Evolutionary conservation across 2,329 filamentous ascomycete species (phyloP).

Genomic region (Calonectria naviculata): DNA sequence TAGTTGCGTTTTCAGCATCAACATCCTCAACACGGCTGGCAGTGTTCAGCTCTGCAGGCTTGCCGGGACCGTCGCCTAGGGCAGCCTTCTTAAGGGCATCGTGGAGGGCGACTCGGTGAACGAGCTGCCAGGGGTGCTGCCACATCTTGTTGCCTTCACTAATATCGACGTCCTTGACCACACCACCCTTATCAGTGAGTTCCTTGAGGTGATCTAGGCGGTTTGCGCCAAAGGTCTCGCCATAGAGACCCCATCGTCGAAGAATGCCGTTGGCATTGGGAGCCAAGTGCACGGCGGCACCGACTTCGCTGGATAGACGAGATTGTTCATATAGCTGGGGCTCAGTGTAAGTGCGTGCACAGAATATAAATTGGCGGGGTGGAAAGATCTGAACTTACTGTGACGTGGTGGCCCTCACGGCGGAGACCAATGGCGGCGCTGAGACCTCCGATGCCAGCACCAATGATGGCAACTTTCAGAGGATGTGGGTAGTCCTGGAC

Average conservation of each 20-base stretch:
- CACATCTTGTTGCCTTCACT: slow-evolving; percentile 51
- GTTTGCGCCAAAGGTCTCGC: slow-evolving; percentile 53
- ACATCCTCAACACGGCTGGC: slow-evolving; percentile 56
- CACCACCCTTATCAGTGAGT: slow-evolving; percentile 49
- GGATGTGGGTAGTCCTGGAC: slow-evolving; percentile 23
- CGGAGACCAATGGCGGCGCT: slow-evolving; percentile 60
- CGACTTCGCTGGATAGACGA: slow-evolving; percentile 64
- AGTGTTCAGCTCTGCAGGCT: slow-evolving; percentile 51
- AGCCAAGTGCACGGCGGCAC: slow-evolving; percentile 70
- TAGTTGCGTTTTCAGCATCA: slow-evolving; percentile 49
- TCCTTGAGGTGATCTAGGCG: slow-evolving; percentile 46
- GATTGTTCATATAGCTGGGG: slow-evolving; percentile 66
- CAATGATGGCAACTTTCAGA: slow-evolving; percentile 24
- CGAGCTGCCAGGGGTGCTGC: slow-evolving; percentile 61
- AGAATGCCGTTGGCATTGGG: slow-evolving; percentile 72
- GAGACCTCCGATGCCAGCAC: slow-evolving; percentile 59
- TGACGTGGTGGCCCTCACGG: slow-evolving; percentile 58
- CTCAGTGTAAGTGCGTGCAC: slow-evolving; percentile 38
- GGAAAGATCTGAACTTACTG: slow-evolving; percentile 23
- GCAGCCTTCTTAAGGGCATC: slow-evolving; percentile 58
- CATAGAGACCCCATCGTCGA: slow-evolving; percentile 50
- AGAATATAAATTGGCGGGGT: neutral
- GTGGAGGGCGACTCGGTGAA: slow-evolving; percentile 64
- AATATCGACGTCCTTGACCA: slow-evolving; percentile 48
- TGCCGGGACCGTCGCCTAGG: slow-evolving; percentile 48